Evolutionary conservation across 75 land plant genomes (phyloP), one percentile per base, ranked within the genome.

Genomic region (Larix kaempferi): DNA sequence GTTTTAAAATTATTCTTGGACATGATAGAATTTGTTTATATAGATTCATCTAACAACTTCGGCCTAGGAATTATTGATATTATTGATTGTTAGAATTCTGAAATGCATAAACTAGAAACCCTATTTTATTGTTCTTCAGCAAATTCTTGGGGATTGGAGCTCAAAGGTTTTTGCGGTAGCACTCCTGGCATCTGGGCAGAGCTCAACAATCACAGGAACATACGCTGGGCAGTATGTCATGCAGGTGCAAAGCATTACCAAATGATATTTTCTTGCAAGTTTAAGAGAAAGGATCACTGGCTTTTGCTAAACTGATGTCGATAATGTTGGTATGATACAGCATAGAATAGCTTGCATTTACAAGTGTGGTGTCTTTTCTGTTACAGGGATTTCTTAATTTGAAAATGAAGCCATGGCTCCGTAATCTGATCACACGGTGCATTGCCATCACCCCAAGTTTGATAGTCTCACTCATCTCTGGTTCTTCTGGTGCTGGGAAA

Each of bases 391-490:
- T 94, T 78, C 82, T 94, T 59, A 79, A 94, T n/a, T 56, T 94
- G 3, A 82, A 84, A 25, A 79, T 92, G 86, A 93, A 80, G 57
- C 81, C 37, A 33, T 93, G 98, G 98, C 7, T 71, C 4, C 75
- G 93, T 19, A 90, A 93, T 41, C 67, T 92, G 10, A 64, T 92
- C 82, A 94, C 98, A 3, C 77, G 95, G 63, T 73, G 71, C 73
- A 85, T 94, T 62, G 98, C 98, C 12, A 90, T 92, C 12, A 35
- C 82, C 13, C 98, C 98, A 0, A 93, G 95, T 57, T 82, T 90
- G 25, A 64, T 89, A 21, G 98, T 93, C 11, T 79, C 98, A 12
- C 82, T 89, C 19, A 86, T 94, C 27, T 79, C 86, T 54, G 95
- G 98, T 15, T 69, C 89, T 59, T 26, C 78, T 7, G 95, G 95